Conservation (phyloP, 345 rosid species). For the Corymbia maculata region DNA sequence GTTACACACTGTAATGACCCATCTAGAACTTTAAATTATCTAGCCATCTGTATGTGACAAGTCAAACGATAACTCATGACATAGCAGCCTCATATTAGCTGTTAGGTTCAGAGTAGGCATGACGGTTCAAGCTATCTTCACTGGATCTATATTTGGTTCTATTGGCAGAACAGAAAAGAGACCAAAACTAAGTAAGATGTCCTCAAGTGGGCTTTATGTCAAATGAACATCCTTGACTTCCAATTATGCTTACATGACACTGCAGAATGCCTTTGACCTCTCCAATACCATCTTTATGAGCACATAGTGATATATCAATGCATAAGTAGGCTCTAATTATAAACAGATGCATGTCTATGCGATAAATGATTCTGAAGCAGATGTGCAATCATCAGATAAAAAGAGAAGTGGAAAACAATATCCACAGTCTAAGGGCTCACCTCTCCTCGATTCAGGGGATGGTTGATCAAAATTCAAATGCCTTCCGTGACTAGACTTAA, state of each 20-base stretch:
- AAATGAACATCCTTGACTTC: not conserved
- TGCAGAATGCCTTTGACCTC: not conserved
- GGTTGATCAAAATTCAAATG: not conserved
- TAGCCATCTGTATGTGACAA: not conserved
- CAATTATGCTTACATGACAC: not conserved
- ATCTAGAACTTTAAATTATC: not conserved
- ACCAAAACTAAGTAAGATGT: not conserved
- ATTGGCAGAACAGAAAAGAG: not conserved
- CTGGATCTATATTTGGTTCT: not conserved
- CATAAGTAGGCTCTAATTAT: not conserved
- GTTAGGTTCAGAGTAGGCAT: not conserved
- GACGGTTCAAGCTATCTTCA: not conserved
- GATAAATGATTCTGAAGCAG: not conserved
- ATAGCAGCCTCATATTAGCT: not conserved
- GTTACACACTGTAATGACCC: not conserved
- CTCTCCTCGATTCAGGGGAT: not conserved
- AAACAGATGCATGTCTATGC: not conserved
- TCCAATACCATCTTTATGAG: not conserved
- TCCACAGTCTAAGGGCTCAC: not conserved
- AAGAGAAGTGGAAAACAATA: not conserved
- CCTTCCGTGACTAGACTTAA: not conserved
- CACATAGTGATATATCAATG: not conserved
- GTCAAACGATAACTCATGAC: not conserved
- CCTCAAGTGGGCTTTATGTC: not conserved
- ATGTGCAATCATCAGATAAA: not conserved